Evolutionary conservation across 345 rosid species (phyloP), one percentile per base, ranked within the genome.

Genomic region (Populus pruinosa): DNA sequence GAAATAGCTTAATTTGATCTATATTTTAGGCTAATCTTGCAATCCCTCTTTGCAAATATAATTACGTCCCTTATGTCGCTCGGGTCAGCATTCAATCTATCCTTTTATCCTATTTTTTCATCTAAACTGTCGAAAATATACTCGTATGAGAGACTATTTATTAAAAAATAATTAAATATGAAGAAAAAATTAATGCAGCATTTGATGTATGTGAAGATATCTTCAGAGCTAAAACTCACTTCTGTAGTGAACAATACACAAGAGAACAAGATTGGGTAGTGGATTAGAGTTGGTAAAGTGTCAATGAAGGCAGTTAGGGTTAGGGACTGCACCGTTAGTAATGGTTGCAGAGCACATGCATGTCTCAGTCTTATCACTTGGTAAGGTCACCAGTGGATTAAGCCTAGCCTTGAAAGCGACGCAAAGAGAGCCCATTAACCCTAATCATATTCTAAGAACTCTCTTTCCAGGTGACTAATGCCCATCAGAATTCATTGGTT

Each of bases 321-420:
- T 76, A 61, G 39, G 47, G 7, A 29, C n/a, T n/a, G 18, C 38
- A 70, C 67, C 55, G 73, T 41, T 53, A 1, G 44, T 71, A 81
- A 10, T 66, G 70, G 49, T 77, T 68, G 36, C 67, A 33, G 21
- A 9, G 59, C 85, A 76, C 73, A 79, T 72, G 85, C 73, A 75
- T 69, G 82, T 70, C 61, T 65, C 76, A 25, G 10, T 70, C 73
- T 64, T 71, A 44, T 59, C 33, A 44, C 62, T 27, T 0, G 61
- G 20, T 1, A 6, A 38, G 16, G 8, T 25, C 66, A 17, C 66
- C 2, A 8, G 4, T 61, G 2, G 23, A 2, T 33, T 33, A 33
- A 5, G 29, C 29, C 29, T 27, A 33, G 36, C 44, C 7, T 23
- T 33, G 55, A 67, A 38, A 41, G 73, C 29, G 67, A 55, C 17